Evolutionary conservation across 352 stramenopile species (phyloP).

Genomic region (Thraustochytrium sp.): DNA sequence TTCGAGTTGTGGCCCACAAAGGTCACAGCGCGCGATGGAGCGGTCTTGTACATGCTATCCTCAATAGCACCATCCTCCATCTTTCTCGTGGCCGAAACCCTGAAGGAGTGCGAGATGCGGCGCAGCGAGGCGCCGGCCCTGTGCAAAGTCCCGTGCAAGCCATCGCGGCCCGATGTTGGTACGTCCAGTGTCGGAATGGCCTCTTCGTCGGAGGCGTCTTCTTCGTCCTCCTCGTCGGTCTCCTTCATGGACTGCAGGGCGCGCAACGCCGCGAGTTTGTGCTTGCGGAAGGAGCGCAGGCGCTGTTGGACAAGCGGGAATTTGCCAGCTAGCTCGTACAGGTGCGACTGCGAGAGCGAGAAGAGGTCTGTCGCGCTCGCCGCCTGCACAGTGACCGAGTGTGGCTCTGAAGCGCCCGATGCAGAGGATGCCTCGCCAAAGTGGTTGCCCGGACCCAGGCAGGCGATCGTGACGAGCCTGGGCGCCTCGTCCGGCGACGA

Average conservation of each 20-base stretch:
- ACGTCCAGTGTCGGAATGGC: background rate
- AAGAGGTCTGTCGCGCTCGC: background rate
- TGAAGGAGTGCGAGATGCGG: background rate
- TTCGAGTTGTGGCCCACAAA: background rate
- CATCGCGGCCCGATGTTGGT: no score
- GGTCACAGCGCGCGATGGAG: background rate
- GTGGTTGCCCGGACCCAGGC: constrained; percentile 2
- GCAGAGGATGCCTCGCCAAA: constrained; percentile 17
- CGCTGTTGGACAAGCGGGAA: background rate
- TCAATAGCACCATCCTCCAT: background rate
- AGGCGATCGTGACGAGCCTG: background rate
- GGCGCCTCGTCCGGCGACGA: background rate
- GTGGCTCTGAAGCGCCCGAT: background rate
- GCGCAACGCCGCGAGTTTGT: background rate
- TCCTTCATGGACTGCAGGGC: no score
- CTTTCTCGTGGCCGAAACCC: no score
- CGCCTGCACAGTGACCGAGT: background rate
- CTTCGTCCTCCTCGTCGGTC: background rate
- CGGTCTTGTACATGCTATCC: background rate
- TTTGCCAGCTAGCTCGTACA: background rate
- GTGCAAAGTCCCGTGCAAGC: background rate
- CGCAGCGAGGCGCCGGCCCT: background rate
- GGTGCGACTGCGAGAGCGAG: background rate
- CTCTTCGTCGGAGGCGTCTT: background rate
- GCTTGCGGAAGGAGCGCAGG: background rate